Evolutionary conservation across 345 rosid genomes (phyloP).

Genomic region (Punica granatum): DNA sequence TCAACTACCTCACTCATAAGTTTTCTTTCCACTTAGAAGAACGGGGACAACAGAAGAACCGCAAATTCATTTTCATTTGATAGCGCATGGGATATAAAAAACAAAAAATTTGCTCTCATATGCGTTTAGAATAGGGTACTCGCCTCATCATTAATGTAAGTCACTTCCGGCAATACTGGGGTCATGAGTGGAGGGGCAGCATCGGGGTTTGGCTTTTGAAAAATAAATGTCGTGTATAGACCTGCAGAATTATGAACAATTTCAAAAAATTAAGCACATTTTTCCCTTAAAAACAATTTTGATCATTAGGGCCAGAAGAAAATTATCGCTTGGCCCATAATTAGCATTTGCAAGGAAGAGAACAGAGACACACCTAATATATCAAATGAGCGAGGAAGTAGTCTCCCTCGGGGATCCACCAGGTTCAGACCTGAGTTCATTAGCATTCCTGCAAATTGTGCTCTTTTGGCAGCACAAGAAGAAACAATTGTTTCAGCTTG

Average conservation of each 20-base stretch:
- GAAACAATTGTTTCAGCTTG: constrained; percentile 10
- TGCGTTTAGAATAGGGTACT: too few species aligned
- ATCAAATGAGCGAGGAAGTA: constrained; percentile 79
- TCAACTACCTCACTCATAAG: too few species aligned
- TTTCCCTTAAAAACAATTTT: background rate
- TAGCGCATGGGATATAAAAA: background rate
- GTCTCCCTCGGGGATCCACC: constrained; percentile 82
- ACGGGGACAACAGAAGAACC: background rate
- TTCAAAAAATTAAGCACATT: background rate
- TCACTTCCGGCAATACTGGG: constrained; percentile 49
- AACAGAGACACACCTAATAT: constrained; percentile 46
- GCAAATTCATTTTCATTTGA: background rate
- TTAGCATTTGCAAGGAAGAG: constrained; percentile 2
- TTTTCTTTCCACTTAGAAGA: background rate
- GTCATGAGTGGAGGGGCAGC: constrained; percentile 69
- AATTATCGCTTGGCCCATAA: background rate
- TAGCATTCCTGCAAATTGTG: constrained; percentile 65
- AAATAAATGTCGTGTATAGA: constrained; percentile 75
- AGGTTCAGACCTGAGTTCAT: constrained; percentile 67
- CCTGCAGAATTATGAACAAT: constrained; percentile 31
- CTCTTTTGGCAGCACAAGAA: constrained; percentile 29
- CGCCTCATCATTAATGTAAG: constrained; percentile 62
- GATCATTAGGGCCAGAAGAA: background rate
- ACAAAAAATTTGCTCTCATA: background rate
- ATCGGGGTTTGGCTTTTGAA: constrained; percentile 96